Conservation (phyloP, 352 stramenopile genomes). For the Globisporangium nodosum region DNA sequence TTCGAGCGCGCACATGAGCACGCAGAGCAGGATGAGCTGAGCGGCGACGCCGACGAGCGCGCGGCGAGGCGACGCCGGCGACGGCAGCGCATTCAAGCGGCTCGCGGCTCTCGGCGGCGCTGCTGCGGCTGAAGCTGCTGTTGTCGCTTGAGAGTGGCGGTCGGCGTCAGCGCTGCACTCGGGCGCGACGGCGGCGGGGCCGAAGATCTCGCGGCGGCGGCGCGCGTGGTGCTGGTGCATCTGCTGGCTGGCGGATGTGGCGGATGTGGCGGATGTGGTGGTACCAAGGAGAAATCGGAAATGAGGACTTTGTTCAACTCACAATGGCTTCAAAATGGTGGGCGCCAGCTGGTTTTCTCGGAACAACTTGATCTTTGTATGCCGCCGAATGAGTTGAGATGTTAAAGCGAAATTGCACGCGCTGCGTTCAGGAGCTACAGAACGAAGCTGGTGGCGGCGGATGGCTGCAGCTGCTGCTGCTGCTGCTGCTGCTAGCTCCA, state of each 20-base stretch:
- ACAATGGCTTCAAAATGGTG: too few relatives aligned
- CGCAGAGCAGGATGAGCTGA: slow-evolving; percentile 3
- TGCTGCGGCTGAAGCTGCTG: background rate
- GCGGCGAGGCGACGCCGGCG: background rate
- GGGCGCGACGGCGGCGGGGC: background rate
- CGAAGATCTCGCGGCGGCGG: background rate
- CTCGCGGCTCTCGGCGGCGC: too few relatives aligned
- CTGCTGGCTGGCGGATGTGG: background rate
- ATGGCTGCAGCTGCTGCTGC: too few relatives aligned
- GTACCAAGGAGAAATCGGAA: background rate
- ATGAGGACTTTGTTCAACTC: too few relatives aligned
- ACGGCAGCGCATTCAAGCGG: background rate
- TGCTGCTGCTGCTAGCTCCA: too few relatives aligned
- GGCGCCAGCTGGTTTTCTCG: too few relatives aligned
- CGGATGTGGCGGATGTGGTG: background rate
- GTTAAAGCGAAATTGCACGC: too few relatives aligned
- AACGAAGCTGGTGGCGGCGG: too few relatives aligned
- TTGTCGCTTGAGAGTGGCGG: background rate
- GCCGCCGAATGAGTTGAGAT: too few relatives aligned
- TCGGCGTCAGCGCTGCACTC: background rate
- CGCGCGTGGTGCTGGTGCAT: too few relatives aligned
- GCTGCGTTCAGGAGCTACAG: too few relatives aligned
- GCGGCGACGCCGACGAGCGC: background rate
- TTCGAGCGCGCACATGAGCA: slow-evolving; percentile 2
- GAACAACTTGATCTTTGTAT: too few relatives aligned